Conservation (phyloP, 2,329 filamentous ascomycete genomes). For the Diaporthe vaccinii region DNA sequence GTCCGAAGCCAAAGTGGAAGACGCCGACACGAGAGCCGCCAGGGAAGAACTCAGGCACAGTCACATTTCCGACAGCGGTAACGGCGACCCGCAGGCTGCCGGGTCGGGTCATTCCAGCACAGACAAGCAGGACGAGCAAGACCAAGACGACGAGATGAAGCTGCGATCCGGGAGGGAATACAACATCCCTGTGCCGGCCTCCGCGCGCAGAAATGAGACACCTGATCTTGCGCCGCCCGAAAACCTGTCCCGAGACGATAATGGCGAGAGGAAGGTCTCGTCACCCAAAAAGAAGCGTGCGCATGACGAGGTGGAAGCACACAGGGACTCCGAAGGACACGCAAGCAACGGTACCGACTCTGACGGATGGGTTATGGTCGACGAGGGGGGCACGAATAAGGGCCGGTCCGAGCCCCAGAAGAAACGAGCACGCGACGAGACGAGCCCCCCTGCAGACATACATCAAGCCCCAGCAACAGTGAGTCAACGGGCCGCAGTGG, state of each 20-base stretch:
- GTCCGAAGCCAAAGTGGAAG: slow-evolving; percentile 62
- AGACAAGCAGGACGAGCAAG: slow-evolving; percentile 45
- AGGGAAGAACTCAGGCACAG: slow-evolving; percentile 76
- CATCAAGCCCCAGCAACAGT: slow-evolving; percentile 32
- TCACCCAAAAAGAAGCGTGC: slow-evolving; percentile 78
- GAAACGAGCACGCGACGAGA: slow-evolving; percentile 71
- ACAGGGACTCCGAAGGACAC: slow-evolving; percentile 59
- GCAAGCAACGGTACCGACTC: slow-evolving; percentile 57
- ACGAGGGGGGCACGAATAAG: slow-evolving; percentile 47
- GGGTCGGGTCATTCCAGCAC: slow-evolving; percentile 27
- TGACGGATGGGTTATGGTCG: slow-evolving; percentile 41
- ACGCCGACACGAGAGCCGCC: slow-evolving; percentile 73
- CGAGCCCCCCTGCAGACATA: slow-evolving; percentile 40
- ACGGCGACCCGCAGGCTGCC: background rate
- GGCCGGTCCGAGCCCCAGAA: slow-evolving; percentile 73
- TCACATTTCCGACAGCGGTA: slow-evolving; percentile 67
- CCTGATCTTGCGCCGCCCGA: slow-evolving; percentile 50
- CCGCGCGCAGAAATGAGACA: slow-evolving; percentile 48
- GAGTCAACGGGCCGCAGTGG: background rate
- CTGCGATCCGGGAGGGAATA: slow-evolving; percentile 41
- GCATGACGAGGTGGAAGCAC: slow-evolving; percentile 69
- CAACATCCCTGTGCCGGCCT: slow-evolving; percentile 48
- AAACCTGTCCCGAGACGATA: slow-evolving; percentile 52
- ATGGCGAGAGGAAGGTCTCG: slow-evolving; percentile 63
- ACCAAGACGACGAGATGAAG: slow-evolving; percentile 44